Percentiles rank a stretch among this genome's conserved stretches.
These are phyloP conservation scores for Trapa incisa DNA, from an alignment of 345 rosid genomes.

Conservation along the genomic window DNA sequence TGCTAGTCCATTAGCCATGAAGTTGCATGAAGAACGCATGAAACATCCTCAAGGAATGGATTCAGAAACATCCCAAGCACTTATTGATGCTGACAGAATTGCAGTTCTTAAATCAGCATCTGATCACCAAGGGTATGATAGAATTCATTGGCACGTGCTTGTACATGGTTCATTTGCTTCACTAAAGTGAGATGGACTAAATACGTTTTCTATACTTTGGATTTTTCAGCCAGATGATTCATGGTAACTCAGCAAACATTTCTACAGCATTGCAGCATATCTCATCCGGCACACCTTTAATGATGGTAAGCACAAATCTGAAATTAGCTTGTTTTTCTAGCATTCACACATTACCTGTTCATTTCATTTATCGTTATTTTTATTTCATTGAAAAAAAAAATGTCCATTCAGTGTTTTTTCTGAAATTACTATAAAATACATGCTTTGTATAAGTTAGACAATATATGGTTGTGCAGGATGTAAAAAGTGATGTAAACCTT, in stretches of 20 bases:
- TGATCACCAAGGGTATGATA: conserved; percentile 40
- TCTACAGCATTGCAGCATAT: conserved; percentile 41
- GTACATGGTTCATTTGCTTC: background rate
- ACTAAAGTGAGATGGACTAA: background rate
- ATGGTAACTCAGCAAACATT: conserved; percentile 39
- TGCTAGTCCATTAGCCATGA: conserved; percentile 47
- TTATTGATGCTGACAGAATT: conserved; percentile 42
- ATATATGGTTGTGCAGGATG: conserved; percentile 27
- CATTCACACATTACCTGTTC: background rate
- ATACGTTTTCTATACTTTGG: conserved; percentile 4
- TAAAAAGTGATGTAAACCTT: conserved; percentile 37
- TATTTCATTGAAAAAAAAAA: background rate
- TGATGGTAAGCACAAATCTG: conserved; percentile 24
- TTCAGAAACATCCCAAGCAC: conserved; percentile 36
- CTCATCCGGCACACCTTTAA: conserved; percentile 25
- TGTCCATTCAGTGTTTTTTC: background rate
- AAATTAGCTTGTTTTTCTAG: background rate
- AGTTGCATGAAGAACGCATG: conserved; percentile 49
- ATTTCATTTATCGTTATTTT: background rate
- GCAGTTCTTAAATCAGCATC: conserved; percentile 32
- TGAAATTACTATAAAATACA: too few relatives aligned
- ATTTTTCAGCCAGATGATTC: conserved; percentile 45
- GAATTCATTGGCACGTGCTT: background rate
- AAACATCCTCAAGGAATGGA: conserved; percentile 40
- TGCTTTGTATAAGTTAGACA: background rate